Evolutionary conservation across 1,284 basidiomycete genomes (phyloP).

Genomic region (Hymenochaete sp.): DNA sequence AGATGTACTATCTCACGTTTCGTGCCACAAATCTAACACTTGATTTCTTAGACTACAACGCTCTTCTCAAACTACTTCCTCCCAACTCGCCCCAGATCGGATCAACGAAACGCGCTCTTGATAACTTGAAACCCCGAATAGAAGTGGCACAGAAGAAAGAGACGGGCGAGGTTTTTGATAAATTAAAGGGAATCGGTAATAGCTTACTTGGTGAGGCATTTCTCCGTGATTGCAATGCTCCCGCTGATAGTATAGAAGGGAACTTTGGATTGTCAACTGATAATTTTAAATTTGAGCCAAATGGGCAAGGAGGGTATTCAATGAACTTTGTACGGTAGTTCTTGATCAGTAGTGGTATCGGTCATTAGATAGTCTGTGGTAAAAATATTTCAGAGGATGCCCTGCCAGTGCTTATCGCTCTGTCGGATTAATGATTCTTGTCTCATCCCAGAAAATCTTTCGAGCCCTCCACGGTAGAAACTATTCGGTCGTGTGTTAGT

Average conservation of each 20-base stretch:
- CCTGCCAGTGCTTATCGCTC: background rate
- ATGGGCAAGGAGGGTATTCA: conserved; percentile 88
- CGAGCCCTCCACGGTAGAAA: conserved; percentile 43
- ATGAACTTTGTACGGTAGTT: conserved; percentile 66
- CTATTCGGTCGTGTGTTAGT: too few species aligned
- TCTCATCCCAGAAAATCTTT: conserved; percentile 41
- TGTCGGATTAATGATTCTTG: too few species aligned
- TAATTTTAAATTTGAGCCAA: conserved; percentile 91
- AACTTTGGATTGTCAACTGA: conserved; percentile 85
- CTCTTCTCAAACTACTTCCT: conserved; percentile 56
- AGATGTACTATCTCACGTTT: too few species aligned
- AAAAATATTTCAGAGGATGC: background rate
- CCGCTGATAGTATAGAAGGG: conserved; percentile 33
- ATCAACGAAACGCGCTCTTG: conserved; percentile 43
- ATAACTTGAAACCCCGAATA: conserved; percentile 53
- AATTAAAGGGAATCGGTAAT: conserved; percentile 90
- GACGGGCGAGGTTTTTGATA: conserved; percentile 86
- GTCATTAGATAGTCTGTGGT: background rate
- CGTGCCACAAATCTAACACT: background rate
- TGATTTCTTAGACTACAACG: conserved; percentile 61
- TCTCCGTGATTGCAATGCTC: background rate
- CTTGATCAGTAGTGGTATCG: background rate
- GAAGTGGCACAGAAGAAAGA: conserved; percentile 78
- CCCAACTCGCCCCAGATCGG: conserved; percentile 42
- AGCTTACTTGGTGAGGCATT: conserved; percentile 69